These are phyloP conservation scores for Teratosphaeria viscida DNA, from an alignment of 2,329 filamentous ascomycete species.

Conservation along the genomic window DNA sequence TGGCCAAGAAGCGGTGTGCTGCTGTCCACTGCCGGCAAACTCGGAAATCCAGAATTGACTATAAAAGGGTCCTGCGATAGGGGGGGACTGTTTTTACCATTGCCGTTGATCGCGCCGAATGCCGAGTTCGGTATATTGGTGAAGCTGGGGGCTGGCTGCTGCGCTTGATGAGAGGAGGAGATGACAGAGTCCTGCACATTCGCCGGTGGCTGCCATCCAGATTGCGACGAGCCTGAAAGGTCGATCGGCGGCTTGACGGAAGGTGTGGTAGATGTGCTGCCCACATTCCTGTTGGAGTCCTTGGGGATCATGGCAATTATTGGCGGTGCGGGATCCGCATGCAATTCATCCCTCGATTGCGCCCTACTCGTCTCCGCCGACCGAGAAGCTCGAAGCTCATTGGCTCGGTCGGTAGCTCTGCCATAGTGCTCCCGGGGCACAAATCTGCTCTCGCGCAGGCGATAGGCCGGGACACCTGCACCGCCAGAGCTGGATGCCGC, in stretches of 20 bases:
- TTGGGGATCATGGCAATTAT: not conserved
- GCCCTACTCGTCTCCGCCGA: constrained; percentile 12
- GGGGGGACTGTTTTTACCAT: not conserved
- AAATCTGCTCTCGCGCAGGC: constrained; percentile 26
- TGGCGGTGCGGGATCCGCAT: not conserved
- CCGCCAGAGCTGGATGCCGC: not conserved
- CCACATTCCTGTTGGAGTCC: not conserved
- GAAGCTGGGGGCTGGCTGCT: not conserved
- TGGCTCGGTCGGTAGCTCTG: constrained; percentile 23
- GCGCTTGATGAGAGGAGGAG: not conserved
- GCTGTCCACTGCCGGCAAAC: not conserved
- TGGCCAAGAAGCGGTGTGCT: not conserved
- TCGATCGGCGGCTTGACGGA: not conserved
- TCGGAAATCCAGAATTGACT: not conserved
- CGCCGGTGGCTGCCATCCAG: constrained; percentile 2
- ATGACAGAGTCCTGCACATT: not conserved
- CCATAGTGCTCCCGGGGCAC: constrained; percentile 26
- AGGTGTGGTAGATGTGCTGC: not conserved
- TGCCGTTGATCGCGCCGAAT: not conserved
- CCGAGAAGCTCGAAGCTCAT: constrained; percentile 15
- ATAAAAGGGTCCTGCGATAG: not conserved
- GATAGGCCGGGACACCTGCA: constrained; percentile 25
- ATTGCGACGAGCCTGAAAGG: not conserved
- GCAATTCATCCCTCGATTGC: constrained; percentile 4
- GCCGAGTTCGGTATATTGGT: not conserved